Conservation (phyloP, 208 protist genomes). For the Tetramitus jugosus region DNA sequence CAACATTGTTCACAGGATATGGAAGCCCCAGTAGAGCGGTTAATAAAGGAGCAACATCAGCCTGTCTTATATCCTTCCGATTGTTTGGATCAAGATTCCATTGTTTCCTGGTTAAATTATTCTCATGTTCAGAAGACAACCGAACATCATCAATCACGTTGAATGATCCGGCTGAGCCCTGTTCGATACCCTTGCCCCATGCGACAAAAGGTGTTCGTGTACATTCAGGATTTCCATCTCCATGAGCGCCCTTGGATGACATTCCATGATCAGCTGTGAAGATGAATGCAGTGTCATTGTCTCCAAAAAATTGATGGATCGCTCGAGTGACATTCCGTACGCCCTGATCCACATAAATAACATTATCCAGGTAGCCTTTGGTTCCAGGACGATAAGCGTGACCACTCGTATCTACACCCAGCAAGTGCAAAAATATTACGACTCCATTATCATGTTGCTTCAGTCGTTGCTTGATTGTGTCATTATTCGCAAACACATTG, state of each 20-base stretch:
- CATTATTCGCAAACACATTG: slow-evolving; percentile 38
- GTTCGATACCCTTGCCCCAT: slow-evolving; percentile 21
- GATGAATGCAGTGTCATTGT: slow-evolving; percentile 5
- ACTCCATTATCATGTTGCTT: slow-evolving; percentile 18
- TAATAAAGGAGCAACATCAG: background rate
- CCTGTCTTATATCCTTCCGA: slow-evolving; percentile 13
- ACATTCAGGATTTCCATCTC: slow-evolving; percentile 18
- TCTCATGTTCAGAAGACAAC: background rate
- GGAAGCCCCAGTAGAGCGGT: background rate
- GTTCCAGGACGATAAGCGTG: slow-evolving; percentile 30
- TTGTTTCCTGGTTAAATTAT: background rate
- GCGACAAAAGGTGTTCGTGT: slow-evolving; percentile 14
- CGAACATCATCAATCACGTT: background rate
- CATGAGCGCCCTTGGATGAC: background rate
- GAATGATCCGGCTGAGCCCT: background rate
- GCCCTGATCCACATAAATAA: background rate
- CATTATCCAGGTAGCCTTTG: background rate
- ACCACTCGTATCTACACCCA: slow-evolving; percentile 58
- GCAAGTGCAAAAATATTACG: slow-evolving; percentile 58
- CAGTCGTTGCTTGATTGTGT: background rate
- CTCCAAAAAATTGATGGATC: background rate
- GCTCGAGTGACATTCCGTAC: background rate
- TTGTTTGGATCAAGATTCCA: background rate
- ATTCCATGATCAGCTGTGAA: slow-evolving; percentile 25
- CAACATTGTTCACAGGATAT: slow-evolving; percentile 17